A percentile compares a stretch with the other conserved stretches of the same genome.
phyloP scores from a whole-genome alignment of 2,329 filamentous ascomycete species.

The Tolypocladium album region DNA sequence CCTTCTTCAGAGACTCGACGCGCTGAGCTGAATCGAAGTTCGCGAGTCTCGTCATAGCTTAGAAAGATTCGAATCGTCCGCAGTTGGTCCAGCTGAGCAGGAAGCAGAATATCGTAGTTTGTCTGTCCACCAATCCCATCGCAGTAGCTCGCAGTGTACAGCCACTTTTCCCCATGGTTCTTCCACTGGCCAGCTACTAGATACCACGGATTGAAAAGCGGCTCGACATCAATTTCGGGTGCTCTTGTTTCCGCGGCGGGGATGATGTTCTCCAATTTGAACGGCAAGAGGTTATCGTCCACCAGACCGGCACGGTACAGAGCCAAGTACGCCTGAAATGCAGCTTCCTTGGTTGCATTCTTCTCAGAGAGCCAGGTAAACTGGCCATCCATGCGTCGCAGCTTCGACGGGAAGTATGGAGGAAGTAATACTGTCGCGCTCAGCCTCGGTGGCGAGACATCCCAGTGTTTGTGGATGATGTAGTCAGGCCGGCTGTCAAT shows the following conservation, averaged over 20 bases:
- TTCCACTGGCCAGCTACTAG: conserved; percentile 32
- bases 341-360: conserved; percentile 68
- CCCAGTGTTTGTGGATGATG: conserved; percentile 31
- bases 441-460: conserved; percentile 19
- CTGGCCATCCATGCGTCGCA: conserved; percentile 14
- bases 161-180: conserved; percentile 7
- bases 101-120: conserved; percentile 32
- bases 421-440: conserved; percentile 61
- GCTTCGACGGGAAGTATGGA: conserved; percentile 45
- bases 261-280: conserved; percentile 28
- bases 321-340: conserved; percentile 66
- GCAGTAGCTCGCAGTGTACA: conserved; percentile 20
- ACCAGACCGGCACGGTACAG: conserved; percentile 63
- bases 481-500: conserved; percentile 61
- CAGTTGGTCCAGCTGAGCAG: conserved; percentile 27
- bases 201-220: conserved; percentile 35
- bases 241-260: conserved; percentile 26
- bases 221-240: conserved; percentile 22
- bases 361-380: conserved; percentile 57
- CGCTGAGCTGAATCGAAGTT: conserved; percentile 11
- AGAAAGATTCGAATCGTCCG: conserved; percentile 28
- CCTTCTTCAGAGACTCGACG: conserved; percentile 9
- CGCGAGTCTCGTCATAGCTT: conserved; percentile 23
- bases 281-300: conserved; percentile 68
- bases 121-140: conserved; percentile 17